Evolutionary conservation across 805 yeast genomes (phyloP).

Genomic region (Saturnispora hagleri): DNA sequence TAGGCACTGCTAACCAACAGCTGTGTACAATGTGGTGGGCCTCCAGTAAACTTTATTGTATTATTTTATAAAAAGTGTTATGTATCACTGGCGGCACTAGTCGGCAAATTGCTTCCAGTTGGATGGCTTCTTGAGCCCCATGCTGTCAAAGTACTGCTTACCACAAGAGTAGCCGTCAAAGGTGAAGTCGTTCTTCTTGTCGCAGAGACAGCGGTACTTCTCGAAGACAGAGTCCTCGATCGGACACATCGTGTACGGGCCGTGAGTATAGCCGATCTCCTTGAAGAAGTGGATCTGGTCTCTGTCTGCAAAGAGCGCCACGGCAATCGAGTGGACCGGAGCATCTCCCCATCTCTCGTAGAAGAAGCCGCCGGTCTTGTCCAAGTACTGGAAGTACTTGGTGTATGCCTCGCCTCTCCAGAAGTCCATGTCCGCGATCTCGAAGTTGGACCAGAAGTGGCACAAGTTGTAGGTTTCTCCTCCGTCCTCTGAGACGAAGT

Average conservation of each 20-base stretch:
- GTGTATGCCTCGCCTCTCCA: slow-evolving; percentile 51
- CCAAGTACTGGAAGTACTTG: slow-evolving; percentile 53
- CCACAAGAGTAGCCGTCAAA: slow-evolving; percentile 31
- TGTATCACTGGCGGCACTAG: not conserved
- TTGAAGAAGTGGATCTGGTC: slow-evolving; percentile 60
- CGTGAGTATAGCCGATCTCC: slow-evolving; percentile 67
- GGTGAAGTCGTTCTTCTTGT: slow-evolving; percentile 32
- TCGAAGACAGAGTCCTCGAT: slow-evolving; percentile 22
- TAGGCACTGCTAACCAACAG: too few species aligned
- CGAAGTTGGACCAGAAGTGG: slow-evolving; percentile 80
- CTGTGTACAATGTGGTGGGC: too few species aligned
- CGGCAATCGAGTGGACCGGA: slow-evolving; percentile 78
- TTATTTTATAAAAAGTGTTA: not conserved
- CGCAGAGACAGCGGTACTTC: slow-evolving; percentile 30
- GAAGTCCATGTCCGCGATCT: slow-evolving; percentile 62
- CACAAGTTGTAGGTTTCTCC: slow-evolving; percentile 64
- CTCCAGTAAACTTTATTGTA: not conserved
- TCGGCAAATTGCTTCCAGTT: slow-evolving; percentile 23
- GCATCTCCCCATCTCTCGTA: slow-evolving; percentile 95
- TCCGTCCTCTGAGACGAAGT: slow-evolving; percentile 53
- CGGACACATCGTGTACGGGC: slow-evolving; percentile 38
- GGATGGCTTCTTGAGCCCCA: slow-evolving; percentile 20
- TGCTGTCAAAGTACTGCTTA: slow-evolving; percentile 22
- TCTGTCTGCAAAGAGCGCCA: slow-evolving; percentile 47
- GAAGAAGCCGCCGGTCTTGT: slow-evolving; percentile 65